Evolutionary conservation across 345 rosid genomes (phyloP), one percentile per base, ranked within the genome.

Genomic region (Aquilaria malaccensis): DNA sequence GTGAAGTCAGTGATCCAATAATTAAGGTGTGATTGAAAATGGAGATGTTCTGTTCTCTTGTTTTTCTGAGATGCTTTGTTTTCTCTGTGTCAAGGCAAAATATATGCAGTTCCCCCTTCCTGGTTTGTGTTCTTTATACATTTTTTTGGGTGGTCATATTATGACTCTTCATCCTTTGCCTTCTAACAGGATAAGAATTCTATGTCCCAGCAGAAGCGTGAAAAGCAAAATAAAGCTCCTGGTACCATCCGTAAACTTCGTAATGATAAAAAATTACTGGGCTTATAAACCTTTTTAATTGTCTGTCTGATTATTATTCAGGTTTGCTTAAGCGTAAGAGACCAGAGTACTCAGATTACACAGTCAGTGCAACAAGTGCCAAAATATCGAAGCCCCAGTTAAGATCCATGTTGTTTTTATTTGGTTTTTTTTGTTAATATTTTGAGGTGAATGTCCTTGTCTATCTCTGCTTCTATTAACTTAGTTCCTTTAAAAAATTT

Each of bases 321-420:
- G 98, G 91, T 72, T 55, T 81, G 72, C 83, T 83, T 32, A 89
- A 92, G 75, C 95, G 96, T 52, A 92, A 89, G 78, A 88, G 80
- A 76, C 78, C 79, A 30, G 64, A 81, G 9, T 71, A 53, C 58
- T 55, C 58, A 60, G 86, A 85, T 65, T 66, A 63, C 64, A 64
- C 83, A 67, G 72, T 80, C 72, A 74, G 81, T 73, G 70, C 81
- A 66, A 67, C 81, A 46, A 76, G 70, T 49, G 60, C 72, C 52
- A 86, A 81, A 75, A 57, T 77, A 47, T 75, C 82, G 50, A 85
- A 74, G 59, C 67, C 85, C 63, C 88, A 82, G 98, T 85, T 88
- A 80, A 73, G 88, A 29, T 58, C 51, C 46, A 49, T 61, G 48
- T 33, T 50, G 37, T 47, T 53, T 48, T 3, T 62, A 12, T 37